Percentiles rank a stretch among this genome's conserved stretches.
Evolutionary conservation across 345 rosid species (phyloP).

Genomic region (Crucihimalaya himalaica): DNA sequence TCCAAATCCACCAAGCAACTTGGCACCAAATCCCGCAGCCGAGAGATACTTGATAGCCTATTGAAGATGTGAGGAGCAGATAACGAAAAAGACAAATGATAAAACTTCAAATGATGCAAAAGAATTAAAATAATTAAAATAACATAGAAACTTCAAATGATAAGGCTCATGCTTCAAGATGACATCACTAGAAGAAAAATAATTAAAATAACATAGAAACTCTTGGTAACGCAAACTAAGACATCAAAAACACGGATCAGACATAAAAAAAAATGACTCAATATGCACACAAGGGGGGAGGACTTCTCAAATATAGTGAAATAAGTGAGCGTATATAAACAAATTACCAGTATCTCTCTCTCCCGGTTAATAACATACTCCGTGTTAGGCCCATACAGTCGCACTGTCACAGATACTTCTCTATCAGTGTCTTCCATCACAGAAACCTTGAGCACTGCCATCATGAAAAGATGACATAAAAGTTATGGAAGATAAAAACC

Average conservation of each 20-base stretch:
- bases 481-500: background rate
- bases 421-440: conserved; percentile 65
- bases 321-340: too few relatives aligned
- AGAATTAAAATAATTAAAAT: too few relatives aligned
- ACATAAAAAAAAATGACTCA: too few relatives aligned
- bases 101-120: conserved; percentile 21
- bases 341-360: conserved; percentile 70
- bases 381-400: conserved; percentile 93
- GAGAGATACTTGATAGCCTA: conserved; percentile 95
- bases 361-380: conserved; percentile 83
- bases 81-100: conserved; percentile 19
- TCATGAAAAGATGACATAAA: conserved; percentile 5
- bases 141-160: conserved; percentile 18
- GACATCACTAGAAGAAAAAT: conserved; percentile 22
- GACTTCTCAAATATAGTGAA: background rate
- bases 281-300: background rate
- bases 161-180: conserved; percentile 23
- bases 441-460: conserved; percentile 81
- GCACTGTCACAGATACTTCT: conserved; percentile 60
- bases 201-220: conserved; percentile 10
- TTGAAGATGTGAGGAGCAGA: conserved; percentile 37
- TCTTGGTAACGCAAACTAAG: conserved; percentile 12
- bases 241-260: background rate
- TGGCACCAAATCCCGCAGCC: conserved; percentile 96
- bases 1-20: conserved; percentile 84